phyloP scores from a whole-genome alignment of 176 grass and related monocot genomes.

The Eleusine indica region DNA sequence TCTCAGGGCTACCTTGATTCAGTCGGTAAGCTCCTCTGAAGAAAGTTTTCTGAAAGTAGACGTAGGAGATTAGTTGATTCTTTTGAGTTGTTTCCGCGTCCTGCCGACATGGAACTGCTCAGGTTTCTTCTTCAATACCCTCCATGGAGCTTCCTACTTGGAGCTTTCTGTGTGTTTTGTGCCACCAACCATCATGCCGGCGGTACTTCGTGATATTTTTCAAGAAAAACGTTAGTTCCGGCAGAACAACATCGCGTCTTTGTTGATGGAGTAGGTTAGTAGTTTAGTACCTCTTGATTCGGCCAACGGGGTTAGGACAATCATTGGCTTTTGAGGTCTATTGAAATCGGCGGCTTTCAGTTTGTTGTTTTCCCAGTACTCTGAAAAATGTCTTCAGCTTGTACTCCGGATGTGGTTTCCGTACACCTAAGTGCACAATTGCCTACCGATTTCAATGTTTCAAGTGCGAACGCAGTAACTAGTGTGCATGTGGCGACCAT shows the following conservation, averaged over 20 bases:
- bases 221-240: neutral
- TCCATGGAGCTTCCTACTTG: neutral
- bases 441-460: neutral
- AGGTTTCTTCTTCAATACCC: neutral
- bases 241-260: neutral
- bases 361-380: neutral
- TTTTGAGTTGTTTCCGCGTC: neutral
- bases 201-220: neutral
- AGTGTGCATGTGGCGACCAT: neutral
- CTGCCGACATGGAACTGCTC: neutral
- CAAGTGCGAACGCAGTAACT: neutral
- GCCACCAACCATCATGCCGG: conserved; percentile 12
- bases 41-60: neutral
- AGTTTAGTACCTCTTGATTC: neutral
- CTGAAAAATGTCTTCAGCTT: neutral
- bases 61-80: neutral
- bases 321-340: neutral
- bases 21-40: neutral
- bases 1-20: neutral
- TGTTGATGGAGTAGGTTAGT: neutral
- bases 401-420: neutral
- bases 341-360: neutral
- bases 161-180: neutral
- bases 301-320: conserved; percentile 12
- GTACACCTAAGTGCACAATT: neutral